Base-by-base conservation (phyloP, 306 rosid species). In the Lathyrus sativus region DNA sequence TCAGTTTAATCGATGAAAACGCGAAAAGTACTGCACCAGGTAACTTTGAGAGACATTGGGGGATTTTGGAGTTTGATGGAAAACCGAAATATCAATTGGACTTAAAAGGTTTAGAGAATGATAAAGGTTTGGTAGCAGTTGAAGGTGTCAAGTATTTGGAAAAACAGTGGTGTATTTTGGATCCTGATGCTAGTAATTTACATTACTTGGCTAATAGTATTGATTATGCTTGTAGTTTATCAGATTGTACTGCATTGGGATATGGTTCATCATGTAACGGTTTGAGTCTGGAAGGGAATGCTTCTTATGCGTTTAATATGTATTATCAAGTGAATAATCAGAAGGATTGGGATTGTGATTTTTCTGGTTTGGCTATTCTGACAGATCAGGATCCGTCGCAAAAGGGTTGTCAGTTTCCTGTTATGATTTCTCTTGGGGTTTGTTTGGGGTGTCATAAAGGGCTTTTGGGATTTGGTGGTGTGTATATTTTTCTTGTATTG, bases 21-120 rank as follows among this genome's bases (percentile, higher is more conserved):
- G 81, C 83, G 11, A 87, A 89, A 64, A 87, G 91, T 65, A 72
- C 85, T 45, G 84, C 78, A 43, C 96, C 93, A 1, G 93, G 96
- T 48, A 85, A 87, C 72, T 87, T 89, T 41, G 93, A 89, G 71
- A 83, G 98, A 80, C 98, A 93, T 37, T 93, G 98, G 98, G 97
- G 98, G 31, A 14, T 93, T 11, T 88, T 85, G 11, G 96, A 90
- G 83, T 93, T 75, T 68, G 98, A 93, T 73, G 98, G 97, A 14
- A 90, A 90, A 70, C 97, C 98, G 28, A 93, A 93, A 46, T 93
- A 90, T 58, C 90, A 82, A 41, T 43, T 93, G 9, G 96, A 93
- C 63, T 79, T 93, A 7, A 38, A 70, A 2, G 95, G 97, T 29
- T 39, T 19, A 1, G 17, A 15, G 22, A 29, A 5, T 56, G 53